Evolutionary conservation across 148 eudicot species (phyloP).

Genomic region (Pouteria glomerata): DNA sequence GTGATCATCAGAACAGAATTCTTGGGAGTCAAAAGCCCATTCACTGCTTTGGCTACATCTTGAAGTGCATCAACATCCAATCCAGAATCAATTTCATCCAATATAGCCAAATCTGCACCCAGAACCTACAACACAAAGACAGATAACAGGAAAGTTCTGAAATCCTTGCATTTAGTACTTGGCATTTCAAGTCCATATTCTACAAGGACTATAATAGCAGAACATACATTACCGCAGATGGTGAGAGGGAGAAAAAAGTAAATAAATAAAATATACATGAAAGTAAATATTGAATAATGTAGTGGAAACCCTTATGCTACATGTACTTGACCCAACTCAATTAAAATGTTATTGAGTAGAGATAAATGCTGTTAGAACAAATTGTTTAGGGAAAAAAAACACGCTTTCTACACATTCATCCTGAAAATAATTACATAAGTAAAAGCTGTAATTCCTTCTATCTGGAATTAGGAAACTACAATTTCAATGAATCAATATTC

Average conservation of each 20-base stretch:
- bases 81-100: conserved; percentile 97
- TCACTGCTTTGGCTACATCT: conserved; percentile 92
- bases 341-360: not conserved
- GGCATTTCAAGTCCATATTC: not conserved
- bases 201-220: not conserved
- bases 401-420: not conserved
- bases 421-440: not conserved
- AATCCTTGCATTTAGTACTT: not conserved
- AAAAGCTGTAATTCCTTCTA: not conserved
- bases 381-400: not conserved
- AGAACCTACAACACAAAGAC: conserved; percentile 51
- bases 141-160: conserved; percentile 5
- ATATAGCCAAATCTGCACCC: conserved; percentile 89
- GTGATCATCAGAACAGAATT: conserved; percentile 95
- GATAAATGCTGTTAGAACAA: not conserved
- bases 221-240: not conserved
- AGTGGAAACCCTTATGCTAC: not conserved
- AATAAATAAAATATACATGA: not conserved
- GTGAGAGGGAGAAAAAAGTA: not conserved
- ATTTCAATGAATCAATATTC: not conserved
- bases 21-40: conserved; percentile 60
- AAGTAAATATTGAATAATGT: not conserved
- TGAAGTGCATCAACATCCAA: conserved; percentile 96
- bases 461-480: not conserved
- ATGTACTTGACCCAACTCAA: not conserved